phyloP scores from a whole-genome alignment of 2,329 filamentous ascomycete genomes.

The Aspergillus quadricinctus region DNA sequence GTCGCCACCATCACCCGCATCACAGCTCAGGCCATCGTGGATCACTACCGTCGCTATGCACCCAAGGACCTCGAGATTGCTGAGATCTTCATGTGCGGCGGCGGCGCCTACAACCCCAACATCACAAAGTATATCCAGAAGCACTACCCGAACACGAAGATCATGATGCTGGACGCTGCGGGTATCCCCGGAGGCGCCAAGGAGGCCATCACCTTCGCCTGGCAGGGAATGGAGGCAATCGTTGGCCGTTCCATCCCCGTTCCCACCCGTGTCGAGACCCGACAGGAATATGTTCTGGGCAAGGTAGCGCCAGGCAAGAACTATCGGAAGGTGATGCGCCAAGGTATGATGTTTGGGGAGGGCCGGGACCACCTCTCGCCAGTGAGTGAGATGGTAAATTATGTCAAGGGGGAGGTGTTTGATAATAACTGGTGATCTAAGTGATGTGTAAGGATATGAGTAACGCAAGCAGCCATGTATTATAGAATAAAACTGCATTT shows the following conservation, averaged over 20 bases:
- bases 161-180: constrained; percentile 55
- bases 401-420: not conserved
- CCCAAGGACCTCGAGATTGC: constrained; percentile 44
- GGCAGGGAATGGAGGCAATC: constrained; percentile 58
- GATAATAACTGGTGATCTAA: not conserved
- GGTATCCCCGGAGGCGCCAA: constrained; percentile 56
- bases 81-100: constrained; percentile 54
- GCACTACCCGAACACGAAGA: constrained; percentile 46
- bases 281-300: constrained; percentile 46
- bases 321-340: constrained; percentile 51
- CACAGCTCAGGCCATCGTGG: constrained; percentile 55
- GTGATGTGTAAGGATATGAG: no score
- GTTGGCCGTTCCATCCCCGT: constrained; percentile 54
- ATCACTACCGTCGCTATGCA: constrained; percentile 48
- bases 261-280: constrained; percentile 52
- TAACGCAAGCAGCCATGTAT: no score
- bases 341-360: constrained; percentile 50
- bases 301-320: constrained; percentile 54
- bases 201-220: constrained; percentile 58
- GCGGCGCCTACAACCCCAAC: constrained; percentile 28
- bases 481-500: no score
- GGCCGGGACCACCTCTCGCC: constrained; percentile 41
- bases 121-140: constrained; percentile 51
- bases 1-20: constrained; percentile 44
- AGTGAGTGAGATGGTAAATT: constrained; percentile 45